Evolutionary conservation across 1,284 basidiomycete genomes (phyloP).

Genomic region (Tilletia setariae): DNA sequence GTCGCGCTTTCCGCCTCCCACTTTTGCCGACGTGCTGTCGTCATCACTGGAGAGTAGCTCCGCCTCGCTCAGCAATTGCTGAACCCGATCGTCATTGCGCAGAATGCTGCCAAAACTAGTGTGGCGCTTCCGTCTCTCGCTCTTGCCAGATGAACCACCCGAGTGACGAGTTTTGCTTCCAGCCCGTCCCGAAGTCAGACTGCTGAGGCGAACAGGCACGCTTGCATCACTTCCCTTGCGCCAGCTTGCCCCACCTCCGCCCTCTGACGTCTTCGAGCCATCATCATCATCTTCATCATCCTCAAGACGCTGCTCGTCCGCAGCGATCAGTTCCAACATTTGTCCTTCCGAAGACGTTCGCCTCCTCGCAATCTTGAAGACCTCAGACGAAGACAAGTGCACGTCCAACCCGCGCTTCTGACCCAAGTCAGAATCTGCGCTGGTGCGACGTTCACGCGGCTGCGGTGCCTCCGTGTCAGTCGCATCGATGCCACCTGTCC

Average conservation of each 20-base stretch:
- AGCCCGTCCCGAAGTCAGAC: constrained; percentile 1
- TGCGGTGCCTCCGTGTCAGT: not conserved
- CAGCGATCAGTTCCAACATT: not conserved
- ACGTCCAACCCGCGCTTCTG: not conserved
- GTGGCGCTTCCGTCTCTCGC: not conserved
- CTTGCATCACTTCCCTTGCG: not conserved
- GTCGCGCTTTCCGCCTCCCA: not conserved
- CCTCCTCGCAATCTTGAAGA: not conserved
- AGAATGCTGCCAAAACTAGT: constrained; percentile 3
- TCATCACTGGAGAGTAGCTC: constrained; percentile 1
- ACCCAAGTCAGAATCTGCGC: not conserved
- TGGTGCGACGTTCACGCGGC: not conserved
- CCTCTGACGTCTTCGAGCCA: not conserved
- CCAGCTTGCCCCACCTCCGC: not conserved
- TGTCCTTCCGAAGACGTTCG: constrained; percentile 4
- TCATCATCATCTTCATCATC: not conserved
- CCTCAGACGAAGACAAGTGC: not conserved
- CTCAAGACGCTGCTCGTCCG: not conserved
- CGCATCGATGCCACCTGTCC: constrained; percentile 1
- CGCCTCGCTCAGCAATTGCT: not conserved
- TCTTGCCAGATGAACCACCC: not conserved
- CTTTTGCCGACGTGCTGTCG: not conserved
- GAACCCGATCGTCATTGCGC: not conserved
- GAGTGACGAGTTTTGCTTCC: not conserved
- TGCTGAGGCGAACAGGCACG: constrained; percentile 2